Percentiles rank a stretch among this genome's conserved stretches.
phyloP scores from a whole-genome alignment of 2,329 filamentous ascomycete species.

The Claviceps maximensis region DNA sequence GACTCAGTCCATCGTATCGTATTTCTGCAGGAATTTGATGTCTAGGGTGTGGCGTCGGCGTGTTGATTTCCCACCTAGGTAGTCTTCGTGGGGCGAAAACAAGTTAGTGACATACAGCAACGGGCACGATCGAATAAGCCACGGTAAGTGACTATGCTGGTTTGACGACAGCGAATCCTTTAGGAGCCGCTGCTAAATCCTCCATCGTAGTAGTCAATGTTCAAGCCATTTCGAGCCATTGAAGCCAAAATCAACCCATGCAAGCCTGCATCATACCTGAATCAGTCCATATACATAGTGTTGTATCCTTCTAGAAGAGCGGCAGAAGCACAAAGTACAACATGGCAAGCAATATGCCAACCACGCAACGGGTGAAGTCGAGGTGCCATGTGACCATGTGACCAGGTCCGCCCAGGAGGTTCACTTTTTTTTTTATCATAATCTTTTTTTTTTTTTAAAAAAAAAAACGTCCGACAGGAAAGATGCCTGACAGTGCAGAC shows the following conservation, averaged over 20 bases:
- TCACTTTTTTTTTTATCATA: too few relatives aligned
- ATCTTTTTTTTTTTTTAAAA: too few relatives aligned
- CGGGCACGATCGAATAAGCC: neutral
- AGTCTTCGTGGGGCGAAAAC: neutral
- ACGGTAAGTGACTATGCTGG: neutral
- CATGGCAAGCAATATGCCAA: neutral
- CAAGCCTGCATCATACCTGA: neutral
- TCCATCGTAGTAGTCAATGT: neutral
- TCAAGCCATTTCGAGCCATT: neutral
- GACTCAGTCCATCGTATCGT: neutral
- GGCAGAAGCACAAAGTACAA: slow-evolving; percentile 15
- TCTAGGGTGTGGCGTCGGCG: neutral
- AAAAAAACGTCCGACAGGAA: neutral
- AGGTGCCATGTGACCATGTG: neutral
- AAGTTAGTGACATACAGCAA: neutral
- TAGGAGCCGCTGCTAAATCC: neutral
- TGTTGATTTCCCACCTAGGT: neutral
- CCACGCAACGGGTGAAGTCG: neutral
- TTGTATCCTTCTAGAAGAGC: slow-evolving; percentile 17
- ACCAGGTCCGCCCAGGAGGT: too few relatives aligned
- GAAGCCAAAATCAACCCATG: neutral
- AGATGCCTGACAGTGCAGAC: neutral
- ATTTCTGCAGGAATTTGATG: neutral
- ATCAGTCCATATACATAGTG: neutral
- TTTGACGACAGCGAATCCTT: neutral